Conservation (phyloP, 257 asterid species). For the Ajuga chamaepitys region DNA sequence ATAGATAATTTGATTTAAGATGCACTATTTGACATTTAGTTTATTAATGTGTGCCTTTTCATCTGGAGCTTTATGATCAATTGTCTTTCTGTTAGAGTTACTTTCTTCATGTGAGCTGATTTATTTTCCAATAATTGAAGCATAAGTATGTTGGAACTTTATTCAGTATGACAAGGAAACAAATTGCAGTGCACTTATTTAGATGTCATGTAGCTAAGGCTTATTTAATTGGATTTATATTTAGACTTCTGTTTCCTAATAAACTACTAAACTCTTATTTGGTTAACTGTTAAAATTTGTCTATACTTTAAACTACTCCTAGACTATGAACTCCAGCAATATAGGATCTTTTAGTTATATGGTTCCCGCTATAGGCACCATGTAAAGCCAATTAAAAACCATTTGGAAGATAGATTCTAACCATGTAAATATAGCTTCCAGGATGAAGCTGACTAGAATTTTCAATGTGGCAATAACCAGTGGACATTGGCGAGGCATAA, state of each 20-base stretch:
- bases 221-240: too few species aligned
- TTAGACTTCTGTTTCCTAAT: neutral
- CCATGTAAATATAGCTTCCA: neutral
- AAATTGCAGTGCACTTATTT: conserved; percentile 1
- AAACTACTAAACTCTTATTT: neutral
- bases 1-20: neutral
- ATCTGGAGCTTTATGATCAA: neutral
- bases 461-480: neutral
- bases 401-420: neutral
- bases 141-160: neutral
- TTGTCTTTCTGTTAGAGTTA: neutral
- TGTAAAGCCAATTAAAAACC: neutral
- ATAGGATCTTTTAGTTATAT: neutral
- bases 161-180: neutral
- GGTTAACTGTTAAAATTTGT: neutral
- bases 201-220: neutral
- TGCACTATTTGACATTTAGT: neutral
- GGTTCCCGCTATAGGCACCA: neutral
- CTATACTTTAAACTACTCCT: neutral
- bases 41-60: neutral
- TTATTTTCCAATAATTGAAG: neutral
- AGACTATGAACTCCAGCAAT: neutral
- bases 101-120: neutral
- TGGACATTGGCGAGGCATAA: neutral
- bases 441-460: neutral